Conservation (phyloP, 2,329 filamentous ascomycete species). For the Aspergillus sp. region DNA sequence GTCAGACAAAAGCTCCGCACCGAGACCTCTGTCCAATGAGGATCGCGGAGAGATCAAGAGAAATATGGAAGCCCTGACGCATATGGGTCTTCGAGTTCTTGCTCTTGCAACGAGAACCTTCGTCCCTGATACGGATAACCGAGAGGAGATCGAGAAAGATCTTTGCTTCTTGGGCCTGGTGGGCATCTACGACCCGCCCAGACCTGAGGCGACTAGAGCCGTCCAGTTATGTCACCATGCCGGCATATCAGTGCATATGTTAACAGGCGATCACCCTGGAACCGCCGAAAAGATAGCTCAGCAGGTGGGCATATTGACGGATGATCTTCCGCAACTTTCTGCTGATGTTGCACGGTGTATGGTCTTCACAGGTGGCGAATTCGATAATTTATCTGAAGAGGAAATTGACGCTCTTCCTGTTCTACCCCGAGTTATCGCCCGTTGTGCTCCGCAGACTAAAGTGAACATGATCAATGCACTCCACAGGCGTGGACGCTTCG, state of each 20-base stretch:
- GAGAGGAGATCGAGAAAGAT: constrained; percentile 59
- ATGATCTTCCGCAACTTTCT: constrained; percentile 58
- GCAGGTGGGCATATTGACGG: constrained; percentile 75
- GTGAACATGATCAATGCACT: constrained; percentile 78
- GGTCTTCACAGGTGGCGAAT: constrained; percentile 75
- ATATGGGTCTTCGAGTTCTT: constrained; percentile 68
- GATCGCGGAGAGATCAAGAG: constrained; percentile 60
- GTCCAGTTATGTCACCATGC: constrained; percentile 71
- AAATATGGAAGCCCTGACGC: constrained; percentile 69
- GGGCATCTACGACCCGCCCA: constrained; percentile 84
- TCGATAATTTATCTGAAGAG: constrained; percentile 73
- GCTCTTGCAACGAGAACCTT: constrained; percentile 56
- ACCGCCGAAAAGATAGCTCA: constrained; percentile 77
- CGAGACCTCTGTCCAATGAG: constrained; percentile 53
- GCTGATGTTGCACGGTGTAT: constrained; percentile 65
- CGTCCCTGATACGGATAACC: no score
- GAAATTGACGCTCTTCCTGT: constrained; percentile 66
- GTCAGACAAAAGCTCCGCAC: constrained; percentile 40
- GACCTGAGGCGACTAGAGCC: constrained; percentile 73
- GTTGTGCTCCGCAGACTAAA: constrained; percentile 66
- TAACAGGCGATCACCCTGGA: constrained; percentile 78
- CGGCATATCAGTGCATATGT: constrained; percentile 79
- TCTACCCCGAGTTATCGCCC: constrained; percentile 60
- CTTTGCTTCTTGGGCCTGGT: constrained; percentile 76
- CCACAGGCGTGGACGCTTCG: constrained; percentile 65